A percentile compares a stretch with the other conserved stretches of the same genome.
phyloP scores from a whole-genome alignment of 164 flowering plant species.

The Tetrastigma voinierianum region DNA sequence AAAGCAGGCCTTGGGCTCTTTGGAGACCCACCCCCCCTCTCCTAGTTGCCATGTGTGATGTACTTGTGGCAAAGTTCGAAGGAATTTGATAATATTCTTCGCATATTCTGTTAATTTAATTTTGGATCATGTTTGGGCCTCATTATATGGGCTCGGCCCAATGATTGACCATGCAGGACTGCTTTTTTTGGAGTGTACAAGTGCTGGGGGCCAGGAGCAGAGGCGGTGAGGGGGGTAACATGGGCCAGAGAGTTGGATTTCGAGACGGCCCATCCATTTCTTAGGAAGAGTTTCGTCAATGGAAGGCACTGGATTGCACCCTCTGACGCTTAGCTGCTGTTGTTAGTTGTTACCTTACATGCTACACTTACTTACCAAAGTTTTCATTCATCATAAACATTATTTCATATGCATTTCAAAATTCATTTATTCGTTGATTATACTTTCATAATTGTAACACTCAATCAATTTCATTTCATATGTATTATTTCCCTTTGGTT shows the following conservation, averaged over 20 bases:
- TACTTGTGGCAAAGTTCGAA: too few relatives aligned
- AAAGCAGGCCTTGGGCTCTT: too few relatives aligned
- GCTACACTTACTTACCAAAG: too few relatives aligned
- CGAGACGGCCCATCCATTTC: constrained; percentile 67
- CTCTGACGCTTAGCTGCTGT: constrained; percentile 47
- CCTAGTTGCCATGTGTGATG: too few relatives aligned
- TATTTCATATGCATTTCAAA: background rate
- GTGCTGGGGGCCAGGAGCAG: constrained; percentile 88
- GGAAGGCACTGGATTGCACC: constrained; percentile 94
- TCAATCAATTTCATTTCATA: too few relatives aligned
- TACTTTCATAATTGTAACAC: background rate
- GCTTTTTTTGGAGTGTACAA: constrained; percentile 83
- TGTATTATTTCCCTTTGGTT: too few relatives aligned
- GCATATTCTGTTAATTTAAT: background rate
- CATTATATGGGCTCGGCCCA: background rate
- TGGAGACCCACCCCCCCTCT: too few relatives aligned
- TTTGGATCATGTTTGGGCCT: background rate
- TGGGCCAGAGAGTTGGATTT: constrained; percentile 84
- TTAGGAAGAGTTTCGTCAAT: constrained; percentile 86
- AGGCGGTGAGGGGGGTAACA: constrained; percentile 53
- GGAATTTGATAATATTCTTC: too few relatives aligned
- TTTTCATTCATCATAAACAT: too few relatives aligned
- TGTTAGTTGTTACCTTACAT: too few relatives aligned
- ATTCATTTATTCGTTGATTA: background rate
- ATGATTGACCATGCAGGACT: constrained; percentile 43